Evolutionary conservation across 1,139 yeast species (phyloP).

Genomic region (Sugiyamaella pinicola): DNA sequence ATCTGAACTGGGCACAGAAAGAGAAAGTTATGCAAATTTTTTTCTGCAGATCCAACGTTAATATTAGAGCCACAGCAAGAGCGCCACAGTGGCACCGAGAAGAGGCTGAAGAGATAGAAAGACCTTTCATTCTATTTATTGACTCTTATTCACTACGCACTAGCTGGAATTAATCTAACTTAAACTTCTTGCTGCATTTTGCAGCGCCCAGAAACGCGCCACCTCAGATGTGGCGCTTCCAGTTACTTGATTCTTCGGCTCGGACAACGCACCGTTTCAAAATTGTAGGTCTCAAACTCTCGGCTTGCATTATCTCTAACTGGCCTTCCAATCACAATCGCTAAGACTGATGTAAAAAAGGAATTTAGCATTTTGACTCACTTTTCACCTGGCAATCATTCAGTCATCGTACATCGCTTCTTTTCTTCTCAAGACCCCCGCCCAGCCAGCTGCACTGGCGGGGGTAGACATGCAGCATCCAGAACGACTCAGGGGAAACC

Average conservation of each 20-base stretch:
- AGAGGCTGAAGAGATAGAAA: background rate
- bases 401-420: conserved; percentile 19
- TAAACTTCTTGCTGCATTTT: no score
- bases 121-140: background rate
- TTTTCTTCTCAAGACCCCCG: background rate
- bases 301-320: conserved; percentile 20
- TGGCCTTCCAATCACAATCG: conserved; percentile 15
- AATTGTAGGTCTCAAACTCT: conserved; percentile 3
- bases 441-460: no score
- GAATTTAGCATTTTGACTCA: conserved; percentile 20
- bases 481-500: no score
- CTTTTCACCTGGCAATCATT: conserved; percentile 6
- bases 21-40: conserved; percentile 13
- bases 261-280: conserved; percentile 3
- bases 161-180: no score
- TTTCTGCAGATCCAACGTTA: conserved; percentile 8
- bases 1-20: background rate
- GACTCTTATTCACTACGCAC: background rate
- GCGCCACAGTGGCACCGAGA: background rate
- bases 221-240: no score
- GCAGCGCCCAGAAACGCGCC: no score
- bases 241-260: no score
- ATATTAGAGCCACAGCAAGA: background rate
- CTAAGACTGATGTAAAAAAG: conserved; percentile 5
- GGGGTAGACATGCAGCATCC: no score